Evolutionary conservation across 371 early-diverging fungal genomes (phyloP).

Genomic region (Nosema bombycis): DNA sequence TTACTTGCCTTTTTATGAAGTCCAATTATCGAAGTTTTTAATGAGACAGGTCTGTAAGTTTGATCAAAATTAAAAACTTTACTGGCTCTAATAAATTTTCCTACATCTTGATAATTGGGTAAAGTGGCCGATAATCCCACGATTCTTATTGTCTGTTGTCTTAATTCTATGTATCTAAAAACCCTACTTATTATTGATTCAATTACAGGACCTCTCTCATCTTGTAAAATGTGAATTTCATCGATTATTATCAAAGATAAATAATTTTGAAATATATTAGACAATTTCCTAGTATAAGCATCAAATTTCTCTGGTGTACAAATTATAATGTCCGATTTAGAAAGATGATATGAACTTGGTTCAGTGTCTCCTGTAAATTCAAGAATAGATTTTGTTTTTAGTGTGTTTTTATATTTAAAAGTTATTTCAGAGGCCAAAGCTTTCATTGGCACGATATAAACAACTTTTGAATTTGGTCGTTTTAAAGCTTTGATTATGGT

Average conservation of each 20-base stretch:
- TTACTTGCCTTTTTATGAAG: slow-evolving; percentile 58
- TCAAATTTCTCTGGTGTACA: slow-evolving; percentile 99
- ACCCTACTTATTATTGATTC: slow-evolving; percentile 89
- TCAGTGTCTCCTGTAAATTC: slow-evolving; percentile 97
- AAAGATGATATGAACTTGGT: slow-evolving; percentile 80
- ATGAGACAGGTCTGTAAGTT: slow-evolving; percentile 72
- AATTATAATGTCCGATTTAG: slow-evolving; percentile 86
- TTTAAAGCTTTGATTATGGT: slow-evolving; percentile 68
- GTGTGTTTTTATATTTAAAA: slow-evolving; percentile 73
- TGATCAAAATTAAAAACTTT: slow-evolving; percentile 86
- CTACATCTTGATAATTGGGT: slow-evolving; percentile 93
- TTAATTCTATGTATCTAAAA: slow-evolving; percentile 76
- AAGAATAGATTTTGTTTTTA: slow-evolving; percentile 74
- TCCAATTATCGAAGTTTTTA: slow-evolving; percentile 69
- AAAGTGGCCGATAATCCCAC: slow-evolving; percentile 95
- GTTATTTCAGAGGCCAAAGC: slow-evolving; percentile 96
- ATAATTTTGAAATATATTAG: slow-evolving; percentile 66
- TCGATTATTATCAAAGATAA: slow-evolving; percentile 89
- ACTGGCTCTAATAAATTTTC: slow-evolving; percentile 79
- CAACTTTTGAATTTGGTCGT: slow-evolving; percentile 71
- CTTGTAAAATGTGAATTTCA: slow-evolving; percentile 96
- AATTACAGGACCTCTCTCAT: slow-evolving; percentile 92
- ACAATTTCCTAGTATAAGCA: slow-evolving; percentile 84
- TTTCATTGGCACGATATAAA: slow-evolving; percentile 99
- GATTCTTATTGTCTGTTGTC: slow-evolving; percentile 79